Conservation (phyloP, 2,329 filamentous ascomycete genomes). For the Epicoccum nigrum region DNA sequence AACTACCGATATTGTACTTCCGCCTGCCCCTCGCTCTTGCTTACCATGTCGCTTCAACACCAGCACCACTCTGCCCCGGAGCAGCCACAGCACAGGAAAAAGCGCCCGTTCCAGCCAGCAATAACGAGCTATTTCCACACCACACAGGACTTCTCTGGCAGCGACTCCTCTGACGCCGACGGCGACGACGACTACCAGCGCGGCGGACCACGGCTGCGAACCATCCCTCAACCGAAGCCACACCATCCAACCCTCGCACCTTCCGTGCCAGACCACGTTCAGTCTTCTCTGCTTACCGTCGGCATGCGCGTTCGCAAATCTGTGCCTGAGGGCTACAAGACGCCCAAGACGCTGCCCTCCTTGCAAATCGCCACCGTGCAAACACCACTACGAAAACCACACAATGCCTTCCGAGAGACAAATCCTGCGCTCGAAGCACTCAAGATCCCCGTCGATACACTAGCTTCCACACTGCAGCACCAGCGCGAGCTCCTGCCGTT, state of each 20-base stretch:
- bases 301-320: constrained; percentile 95
- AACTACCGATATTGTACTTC: too few species aligned
- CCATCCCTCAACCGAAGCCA: constrained; percentile 21
- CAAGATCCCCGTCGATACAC: constrained; percentile 12
- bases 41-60: constrained; percentile 28
- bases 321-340: constrained; percentile 93
- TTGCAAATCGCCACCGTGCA: constrained; percentile 30
- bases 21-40: constrained; percentile 10
- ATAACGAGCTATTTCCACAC: constrained; percentile 53
- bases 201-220: constrained; percentile 23
- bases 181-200: constrained; percentile 37
- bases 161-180: constrained; percentile 27
- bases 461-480: constrained; percentile 29
- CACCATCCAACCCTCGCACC: constrained; percentile 47
- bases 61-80: constrained; percentile 21
- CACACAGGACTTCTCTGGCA: constrained; percentile 18
- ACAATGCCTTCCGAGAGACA: constrained; percentile 5
- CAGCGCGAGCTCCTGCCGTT: constrained; percentile 75
- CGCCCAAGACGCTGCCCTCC: constrained; percentile 55
- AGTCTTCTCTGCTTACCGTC: constrained; percentile 85
- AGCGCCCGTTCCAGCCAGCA: constrained; percentile 53
- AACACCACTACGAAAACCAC: constrained; percentile 7
- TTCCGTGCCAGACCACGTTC: constrained; percentile 67
- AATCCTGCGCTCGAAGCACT: constrained; percentile 19
- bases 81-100: constrained; percentile 46